Base-by-base conservation (phyloP, 2,329 filamentous ascomycete genomes). In the Aureobasidium sp. region DNA sequence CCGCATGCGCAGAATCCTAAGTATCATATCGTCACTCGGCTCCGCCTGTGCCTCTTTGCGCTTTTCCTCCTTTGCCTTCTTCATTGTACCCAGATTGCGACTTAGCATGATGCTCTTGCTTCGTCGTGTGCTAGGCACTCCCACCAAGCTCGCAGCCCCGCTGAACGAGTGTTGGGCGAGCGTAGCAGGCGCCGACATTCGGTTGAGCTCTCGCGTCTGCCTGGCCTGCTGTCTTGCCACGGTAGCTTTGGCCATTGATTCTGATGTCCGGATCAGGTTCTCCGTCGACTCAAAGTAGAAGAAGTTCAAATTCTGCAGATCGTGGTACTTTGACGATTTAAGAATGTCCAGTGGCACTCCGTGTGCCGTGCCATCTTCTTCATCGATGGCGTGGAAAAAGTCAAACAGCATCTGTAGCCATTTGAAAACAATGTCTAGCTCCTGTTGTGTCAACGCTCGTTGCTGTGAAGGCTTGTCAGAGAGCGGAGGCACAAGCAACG, bases 321-420 rank as follows among this genome's bases (percentile, higher is more conserved):
- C 94, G 79, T 97, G 92, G 80, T 96, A 99, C 82, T 99, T 99
- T 71, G 93, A 90, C 67, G 91, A 96, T 76, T 96, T 96, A 71
- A 99, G 83, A 36, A 97, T 87, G 73, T 97, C 92, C 48, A 90
- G 84, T 0, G 92, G 89, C 2, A 99, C 91, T 66, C 94, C 94
- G 64, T 94, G 84, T 27, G 89, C 89, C 74, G 93, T 89, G 61
- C 92, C 86, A 69, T 78, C 87, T 71, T 89, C 84, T 69, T 96
- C 91, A 69, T 97, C 92, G 65, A 88, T 85, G 34, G 92, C 94
- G 70, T 97, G 88, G 84, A 99, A 99, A 78, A 99, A 99, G 62
- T 88, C 87, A 68, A 96, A 91, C 8, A 99, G 84, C 64, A 95
- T 82, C 74, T 93, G 84, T 36, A 97, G 81, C 94, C 94, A 99